Conservation (phyloP, 2,329 filamentous ascomycete genomes). For the Phialophora macrospora region DNA sequence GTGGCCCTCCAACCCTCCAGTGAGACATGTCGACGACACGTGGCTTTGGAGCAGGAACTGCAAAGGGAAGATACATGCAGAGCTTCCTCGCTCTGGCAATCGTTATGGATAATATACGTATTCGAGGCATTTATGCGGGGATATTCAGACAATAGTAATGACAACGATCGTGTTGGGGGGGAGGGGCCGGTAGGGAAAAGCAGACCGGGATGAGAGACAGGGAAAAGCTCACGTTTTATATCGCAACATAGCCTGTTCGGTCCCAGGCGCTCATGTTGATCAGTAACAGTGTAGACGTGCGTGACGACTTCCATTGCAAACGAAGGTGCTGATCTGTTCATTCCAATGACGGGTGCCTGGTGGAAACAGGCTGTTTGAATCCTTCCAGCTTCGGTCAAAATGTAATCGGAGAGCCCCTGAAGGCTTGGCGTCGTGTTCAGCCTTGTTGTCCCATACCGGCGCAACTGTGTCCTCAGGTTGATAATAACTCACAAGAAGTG, state of each 20-base stretch:
- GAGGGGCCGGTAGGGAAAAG: not conserved
- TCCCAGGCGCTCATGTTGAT: not conserved
- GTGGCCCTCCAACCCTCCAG: not conserved
- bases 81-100: not conserved
- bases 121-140: not conserved
- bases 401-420: not conserved
- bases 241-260: not conserved
- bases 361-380: not conserved
- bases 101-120: not conserved
- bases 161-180: no score
- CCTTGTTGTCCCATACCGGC: not conserved
- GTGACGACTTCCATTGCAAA: not conserved
- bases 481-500: not conserved
- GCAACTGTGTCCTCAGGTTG: not conserved
- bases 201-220: not conserved
- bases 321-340: conserved; percentile 1
- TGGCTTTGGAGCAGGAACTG: not conserved
- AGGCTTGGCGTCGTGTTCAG: not conserved
- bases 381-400: not conserved
- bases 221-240: not conserved
- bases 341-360: not conserved
- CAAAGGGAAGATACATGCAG: not conserved
- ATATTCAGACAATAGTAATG: not conserved
- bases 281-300: not conserved
- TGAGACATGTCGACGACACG: not conserved